Percentiles rank a stretch among this genome's conserved stretches.
phyloP scores from a whole-genome alignment of 495 filamentous ascomycete genomes.

The Cercophora newfieldiana region DNA sequence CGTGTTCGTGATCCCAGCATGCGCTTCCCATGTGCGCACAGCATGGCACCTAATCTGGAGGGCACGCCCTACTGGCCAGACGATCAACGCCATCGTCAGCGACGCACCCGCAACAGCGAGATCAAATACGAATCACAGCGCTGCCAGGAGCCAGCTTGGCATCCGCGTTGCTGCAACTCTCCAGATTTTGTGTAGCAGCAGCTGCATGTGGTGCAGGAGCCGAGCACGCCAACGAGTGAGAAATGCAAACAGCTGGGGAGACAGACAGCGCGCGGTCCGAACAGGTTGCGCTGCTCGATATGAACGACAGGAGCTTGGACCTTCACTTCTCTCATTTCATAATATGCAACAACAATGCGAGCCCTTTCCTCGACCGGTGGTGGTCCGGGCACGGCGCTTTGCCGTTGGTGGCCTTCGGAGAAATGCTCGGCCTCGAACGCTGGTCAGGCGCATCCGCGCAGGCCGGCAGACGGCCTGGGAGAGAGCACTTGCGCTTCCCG shows the following conservation, averaged over 20 bases:
- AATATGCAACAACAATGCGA: not conserved
- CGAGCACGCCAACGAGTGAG: slow-evolving; percentile 13
- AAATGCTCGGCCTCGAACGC: not conserved
- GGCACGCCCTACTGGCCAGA: not conserved
- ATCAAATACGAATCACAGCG: slow-evolving; percentile 8
- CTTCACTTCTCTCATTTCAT: not conserved
- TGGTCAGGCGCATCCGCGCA: not conserved
- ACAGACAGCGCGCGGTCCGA: not conserved
- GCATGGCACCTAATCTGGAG: not conserved
- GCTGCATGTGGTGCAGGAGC: slow-evolving; percentile 10
- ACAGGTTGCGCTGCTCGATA: not conserved
- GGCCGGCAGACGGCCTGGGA: not conserved
- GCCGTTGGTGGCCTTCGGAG: not conserved
- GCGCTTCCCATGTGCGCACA: not conserved
- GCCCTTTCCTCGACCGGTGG: not conserved
- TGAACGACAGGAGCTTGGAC: not conserved
- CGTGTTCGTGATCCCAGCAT: slow-evolving; percentile 3
- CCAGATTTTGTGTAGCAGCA: slow-evolving; percentile 16
- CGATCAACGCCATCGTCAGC: not conserved
- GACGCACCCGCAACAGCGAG: not conserved
- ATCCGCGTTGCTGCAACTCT: slow-evolving; percentile 15
- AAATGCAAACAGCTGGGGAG: slow-evolving; percentile 9
- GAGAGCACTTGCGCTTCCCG: not conserved
- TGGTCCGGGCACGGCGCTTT: not conserved
- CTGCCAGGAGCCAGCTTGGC: slow-evolving; percentile 8